Evolutionary conservation across 495 filamentous ascomycete species (phyloP).

Genomic region (Aspergillus haitiensis): DNA sequence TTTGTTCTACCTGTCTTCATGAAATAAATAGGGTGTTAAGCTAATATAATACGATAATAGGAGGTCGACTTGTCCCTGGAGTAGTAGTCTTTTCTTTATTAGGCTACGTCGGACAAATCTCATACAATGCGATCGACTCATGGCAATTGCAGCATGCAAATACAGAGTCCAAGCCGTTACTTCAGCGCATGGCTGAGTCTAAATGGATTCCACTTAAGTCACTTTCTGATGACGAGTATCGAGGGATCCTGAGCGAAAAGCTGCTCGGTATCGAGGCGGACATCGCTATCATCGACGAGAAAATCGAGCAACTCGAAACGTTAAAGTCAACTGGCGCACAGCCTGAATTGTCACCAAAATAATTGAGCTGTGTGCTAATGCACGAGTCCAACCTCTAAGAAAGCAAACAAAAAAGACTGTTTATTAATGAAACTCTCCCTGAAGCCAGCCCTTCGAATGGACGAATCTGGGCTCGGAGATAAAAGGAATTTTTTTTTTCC

Average conservation of each 20-base stretch:
- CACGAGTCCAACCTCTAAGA: too few relatives aligned
- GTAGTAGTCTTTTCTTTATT: conserved; percentile 62
- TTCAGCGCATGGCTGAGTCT: conserved; percentile 56
- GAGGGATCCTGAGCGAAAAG: conserved; percentile 71
- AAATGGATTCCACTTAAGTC: conserved; percentile 81
- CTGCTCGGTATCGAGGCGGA: conserved; percentile 77
- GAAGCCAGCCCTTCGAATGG: too few relatives aligned
- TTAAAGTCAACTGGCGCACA: conserved; percentile 36
- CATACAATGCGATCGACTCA: conserved; percentile 56
- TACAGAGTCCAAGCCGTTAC: conserved; percentile 40
- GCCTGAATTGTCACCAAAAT: too few relatives aligned
- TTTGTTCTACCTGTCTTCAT: neutral
- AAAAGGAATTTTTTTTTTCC: too few relatives aligned
- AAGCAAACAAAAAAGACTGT: too few relatives aligned
- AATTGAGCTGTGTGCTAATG: too few relatives aligned
- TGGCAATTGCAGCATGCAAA: conserved; percentile 44
- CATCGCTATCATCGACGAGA: conserved; percentile 83
- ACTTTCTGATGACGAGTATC: conserved; percentile 79
- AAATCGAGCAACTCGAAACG: conserved; percentile 58
- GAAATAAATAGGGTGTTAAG: neutral
- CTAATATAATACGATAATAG: conserved; percentile 28
- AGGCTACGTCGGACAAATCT: conserved; percentile 59
- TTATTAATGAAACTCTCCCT: too few relatives aligned
- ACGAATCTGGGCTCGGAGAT: too few relatives aligned
- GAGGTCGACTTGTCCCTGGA: conserved; percentile 57